Evolutionary conservation across 2,329 filamentous ascomycete species (phyloP).

Genomic region (Neonectria neomacrospora): DNA sequence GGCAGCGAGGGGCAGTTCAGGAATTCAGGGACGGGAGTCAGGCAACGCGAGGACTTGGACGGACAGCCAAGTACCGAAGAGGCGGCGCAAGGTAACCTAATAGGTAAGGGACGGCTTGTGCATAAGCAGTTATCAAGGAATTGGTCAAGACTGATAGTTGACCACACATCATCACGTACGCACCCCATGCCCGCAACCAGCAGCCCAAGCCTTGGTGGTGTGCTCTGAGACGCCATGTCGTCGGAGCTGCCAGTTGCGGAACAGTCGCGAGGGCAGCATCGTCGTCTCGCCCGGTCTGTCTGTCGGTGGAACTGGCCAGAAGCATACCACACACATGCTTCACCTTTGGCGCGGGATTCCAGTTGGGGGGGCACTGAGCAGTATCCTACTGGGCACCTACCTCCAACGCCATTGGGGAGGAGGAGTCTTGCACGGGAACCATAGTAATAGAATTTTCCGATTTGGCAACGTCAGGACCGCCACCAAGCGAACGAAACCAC

Average conservation of each 20-base stretch:
- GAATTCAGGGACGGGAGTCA: not conserved
- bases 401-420: constrained; percentile 9
- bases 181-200: not conserved
- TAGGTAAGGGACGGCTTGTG: constrained; percentile 31
- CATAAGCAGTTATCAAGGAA: constrained; percentile 40
- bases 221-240: constrained; percentile 1
- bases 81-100: constrained; percentile 6
- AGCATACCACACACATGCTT: not conserved
- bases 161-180: constrained; percentile 2
- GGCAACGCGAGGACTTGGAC: not conserved
- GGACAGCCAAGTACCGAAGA: not conserved
- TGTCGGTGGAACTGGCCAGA: constrained; percentile 8
- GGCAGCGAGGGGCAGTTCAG: not conserved
- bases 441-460: constrained; percentile 24
- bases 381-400: not conserved
- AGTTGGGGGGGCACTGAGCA: not conserved
- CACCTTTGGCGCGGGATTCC: constrained; percentile 16
- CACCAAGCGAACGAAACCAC: constrained; percentile 7
- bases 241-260: constrained; percentile 13
- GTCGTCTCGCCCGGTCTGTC: constrained; percentile 8
- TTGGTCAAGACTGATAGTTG: constrained; percentile 23
- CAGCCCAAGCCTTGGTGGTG: constrained; percentile 2
- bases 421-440: not conserved
- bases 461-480: constrained; percentile 10
- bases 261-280: not conserved